phyloP scores from a whole-genome alignment of 257 asterid genomes.

The Lycium ferocissimum region DNA sequence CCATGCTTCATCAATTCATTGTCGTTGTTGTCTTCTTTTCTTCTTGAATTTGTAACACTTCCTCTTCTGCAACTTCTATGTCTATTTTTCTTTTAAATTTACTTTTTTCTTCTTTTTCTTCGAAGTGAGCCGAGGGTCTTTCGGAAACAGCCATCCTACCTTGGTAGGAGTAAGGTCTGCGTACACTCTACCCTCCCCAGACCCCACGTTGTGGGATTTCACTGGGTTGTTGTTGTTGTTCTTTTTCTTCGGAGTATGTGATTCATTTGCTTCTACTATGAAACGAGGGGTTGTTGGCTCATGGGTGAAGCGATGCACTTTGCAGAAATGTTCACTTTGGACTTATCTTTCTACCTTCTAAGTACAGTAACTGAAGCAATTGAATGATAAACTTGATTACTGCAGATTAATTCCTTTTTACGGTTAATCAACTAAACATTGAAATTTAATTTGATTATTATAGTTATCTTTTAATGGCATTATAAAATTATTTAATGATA shows the following conservation, averaged over 20 bases:
- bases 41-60: background rate
- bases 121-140: too few relatives aligned
- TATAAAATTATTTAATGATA: background rate
- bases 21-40: too few relatives aligned
- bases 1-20: background rate
- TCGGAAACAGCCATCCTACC: too few relatives aligned
- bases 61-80: background rate
- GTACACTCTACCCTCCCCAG: too few relatives aligned
- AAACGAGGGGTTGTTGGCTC: background rate
- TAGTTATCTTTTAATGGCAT: constrained; percentile 1
- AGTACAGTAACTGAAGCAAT: constrained; percentile 2
- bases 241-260: background rate
- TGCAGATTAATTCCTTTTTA: background rate
- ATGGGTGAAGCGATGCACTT: background rate
- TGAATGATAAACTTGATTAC: background rate
- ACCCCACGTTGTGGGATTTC: too few relatives aligned
- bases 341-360: background rate
- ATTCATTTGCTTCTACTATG: background rate
- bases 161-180: too few relatives aligned
- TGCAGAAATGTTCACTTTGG: background rate
- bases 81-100: too few relatives aligned
- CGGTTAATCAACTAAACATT: background rate
- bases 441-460: background rate
- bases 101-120: background rate
- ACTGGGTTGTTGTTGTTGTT: too few relatives aligned